Conservation (phyloP, 2,329 filamentous ascomycete species). For the Cadophora malorum region DNA sequence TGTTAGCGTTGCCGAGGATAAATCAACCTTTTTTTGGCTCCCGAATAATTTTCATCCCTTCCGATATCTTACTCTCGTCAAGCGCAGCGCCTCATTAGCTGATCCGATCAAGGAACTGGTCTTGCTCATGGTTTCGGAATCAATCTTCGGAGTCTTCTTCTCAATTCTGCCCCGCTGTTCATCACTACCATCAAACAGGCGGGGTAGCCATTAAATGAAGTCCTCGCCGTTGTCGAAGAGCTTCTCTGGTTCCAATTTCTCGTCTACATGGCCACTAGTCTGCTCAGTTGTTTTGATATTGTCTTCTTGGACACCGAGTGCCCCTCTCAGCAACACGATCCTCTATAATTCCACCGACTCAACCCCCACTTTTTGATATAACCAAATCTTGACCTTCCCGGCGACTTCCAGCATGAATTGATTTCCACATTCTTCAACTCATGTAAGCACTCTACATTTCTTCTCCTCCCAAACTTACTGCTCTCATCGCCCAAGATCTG, state of each 20-base stretch:
- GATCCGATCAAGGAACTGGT: not conserved
- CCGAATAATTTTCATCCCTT: not conserved
- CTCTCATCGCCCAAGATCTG: not conserved
- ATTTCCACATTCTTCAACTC: not conserved
- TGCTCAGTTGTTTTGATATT: not conserved
- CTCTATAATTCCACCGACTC: not conserved
- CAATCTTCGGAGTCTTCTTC: not conserved
- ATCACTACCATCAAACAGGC: not conserved
- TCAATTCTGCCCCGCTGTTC: not conserved
- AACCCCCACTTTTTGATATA: not conserved
- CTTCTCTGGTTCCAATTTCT: not conserved
- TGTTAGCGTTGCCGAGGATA: slow-evolving; percentile 14
- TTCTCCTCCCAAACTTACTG: not conserved
- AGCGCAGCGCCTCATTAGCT: not conserved
- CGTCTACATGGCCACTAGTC: not conserved
- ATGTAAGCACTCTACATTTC: not conserved
- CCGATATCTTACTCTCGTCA: not conserved
- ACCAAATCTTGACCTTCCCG: not conserved
- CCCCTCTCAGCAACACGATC: not conserved
- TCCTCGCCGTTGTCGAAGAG: not conserved
- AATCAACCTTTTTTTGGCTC: slow-evolving; percentile 3
- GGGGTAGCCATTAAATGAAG: not conserved
- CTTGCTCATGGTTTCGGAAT: no score
- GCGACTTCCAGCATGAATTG: not conserved
- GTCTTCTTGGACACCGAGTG: no score